Evolutionary conservation across 2,329 filamentous ascomycete species (phyloP).

Genomic region (Rachicladosporium sp.): DNA sequence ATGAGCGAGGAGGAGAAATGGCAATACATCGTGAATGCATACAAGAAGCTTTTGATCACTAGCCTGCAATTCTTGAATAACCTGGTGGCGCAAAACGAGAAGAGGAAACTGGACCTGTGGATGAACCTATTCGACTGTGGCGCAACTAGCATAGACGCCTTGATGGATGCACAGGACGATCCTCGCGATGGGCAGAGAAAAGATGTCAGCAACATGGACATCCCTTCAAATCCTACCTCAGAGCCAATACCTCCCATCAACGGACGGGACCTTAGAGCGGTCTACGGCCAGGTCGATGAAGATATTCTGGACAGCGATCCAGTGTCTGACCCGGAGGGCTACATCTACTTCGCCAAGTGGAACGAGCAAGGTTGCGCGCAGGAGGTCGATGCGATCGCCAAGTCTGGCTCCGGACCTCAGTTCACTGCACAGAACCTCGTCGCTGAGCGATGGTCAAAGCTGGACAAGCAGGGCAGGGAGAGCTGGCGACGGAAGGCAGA

Average conservation of each 20-base stretch:
- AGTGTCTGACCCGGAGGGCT: conserved; percentile 16
- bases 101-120: conserved; percentile 53
- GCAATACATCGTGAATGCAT: conserved; percentile 53
- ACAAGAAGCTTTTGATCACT: conserved; percentile 53
- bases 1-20: conserved; percentile 46
- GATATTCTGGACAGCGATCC: conserved; percentile 12
- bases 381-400: conserved; percentile 8
- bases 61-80: conserved; percentile 57
- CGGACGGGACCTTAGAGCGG: conserved; percentile 17
- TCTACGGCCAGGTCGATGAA: conserved; percentile 16
- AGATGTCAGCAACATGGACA: conserved; percentile 5
- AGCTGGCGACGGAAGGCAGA: conserved; percentile 19
- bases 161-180: conserved; percentile 17
- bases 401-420: no score
- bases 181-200: conserved; percentile 14
- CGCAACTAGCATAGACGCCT: conserved; percentile 21
- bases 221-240: conserved; percentile 17
- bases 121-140: conserved; percentile 51
- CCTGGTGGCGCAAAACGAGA: conserved; percentile 53
- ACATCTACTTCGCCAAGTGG: conserved; percentile 18
- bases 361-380: conserved; percentile 11
- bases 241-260: conserved; percentile 15
- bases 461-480: conserved; percentile 12
- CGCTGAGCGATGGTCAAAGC: conserved; percentile 18
- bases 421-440: conserved; percentile 2